Conservation (phyloP, 208 protist genomes). For the Leishmania guyanensis region DNA sequence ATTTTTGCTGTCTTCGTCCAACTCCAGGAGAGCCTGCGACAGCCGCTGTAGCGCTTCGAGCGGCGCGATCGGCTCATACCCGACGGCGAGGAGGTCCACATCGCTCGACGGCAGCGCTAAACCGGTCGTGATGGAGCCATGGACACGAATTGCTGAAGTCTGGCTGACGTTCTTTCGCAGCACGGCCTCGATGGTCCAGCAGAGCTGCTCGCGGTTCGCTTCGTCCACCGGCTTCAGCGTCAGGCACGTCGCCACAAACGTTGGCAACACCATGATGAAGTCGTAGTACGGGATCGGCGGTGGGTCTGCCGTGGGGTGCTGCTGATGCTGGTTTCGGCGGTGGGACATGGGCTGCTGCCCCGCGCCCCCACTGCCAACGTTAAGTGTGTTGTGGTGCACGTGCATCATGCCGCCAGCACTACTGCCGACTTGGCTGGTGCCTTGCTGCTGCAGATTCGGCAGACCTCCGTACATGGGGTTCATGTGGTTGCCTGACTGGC, state of each 20-base stretch:
- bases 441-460: background rate
- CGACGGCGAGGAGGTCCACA: conserved; percentile 78
- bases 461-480: background rate
- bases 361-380: background rate
- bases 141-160: conserved; percentile 58
- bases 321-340: conserved; percentile 6
- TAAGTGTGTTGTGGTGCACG: conserved; percentile 5
- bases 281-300: conserved; percentile 44
- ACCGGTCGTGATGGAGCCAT: conserved; percentile 78
- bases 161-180: conserved; percentile 36
- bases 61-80: conserved; percentile 69
- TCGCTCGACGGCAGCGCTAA: conserved; percentile 81
- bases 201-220: conserved; percentile 57
- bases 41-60: conserved; percentile 73
- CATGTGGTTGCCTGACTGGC: conserved; percentile 4
- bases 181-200: conserved; percentile 61
- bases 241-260: conserved; percentile 71
- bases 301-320: background rate
- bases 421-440: background rate
- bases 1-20: conserved; percentile 44
- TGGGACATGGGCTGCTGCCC: background rate
- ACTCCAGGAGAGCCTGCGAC: conserved; percentile 52
- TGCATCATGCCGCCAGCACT: conserved; percentile 7
- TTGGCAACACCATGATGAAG: conserved; percentile 58
- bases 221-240: conserved; percentile 45